phyloP scores from a whole-genome alignment of 768 basidiomycete genomes.

The Gautieria morchelliformis region DNA sequence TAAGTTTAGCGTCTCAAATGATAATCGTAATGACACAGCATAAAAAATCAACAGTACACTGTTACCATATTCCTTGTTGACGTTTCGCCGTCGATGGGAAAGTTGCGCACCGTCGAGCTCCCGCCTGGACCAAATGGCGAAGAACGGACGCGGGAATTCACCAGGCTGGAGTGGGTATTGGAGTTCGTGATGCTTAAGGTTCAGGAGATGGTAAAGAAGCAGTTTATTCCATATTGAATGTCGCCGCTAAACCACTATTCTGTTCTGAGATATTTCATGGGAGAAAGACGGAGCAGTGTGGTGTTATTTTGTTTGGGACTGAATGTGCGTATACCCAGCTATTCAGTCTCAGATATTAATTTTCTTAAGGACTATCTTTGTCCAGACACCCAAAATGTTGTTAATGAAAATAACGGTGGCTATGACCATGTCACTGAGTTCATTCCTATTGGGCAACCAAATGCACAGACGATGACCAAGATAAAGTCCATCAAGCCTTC shows the following conservation, averaged over 20 bases:
- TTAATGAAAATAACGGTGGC: conserved; percentile 51
- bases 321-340: conserved; percentile 40
- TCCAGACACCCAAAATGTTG: conserved; percentile 55
- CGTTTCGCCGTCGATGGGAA: conserved; percentile 78
- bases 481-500: conserved; percentile 53
- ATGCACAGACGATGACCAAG: conserved; percentile 53
- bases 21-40: neutral
- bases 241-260: neutral
- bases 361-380: neutral
- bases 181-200: conserved; percentile 87
- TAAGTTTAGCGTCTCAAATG: conserved; percentile 24
- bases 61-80: conserved; percentile 88
- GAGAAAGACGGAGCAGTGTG: conserved; percentile 89
- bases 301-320: conserved; percentile 82
- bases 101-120: conserved; percentile 44
- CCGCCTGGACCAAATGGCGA: conserved; percentile 45
- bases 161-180: conserved; percentile 72
- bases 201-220: conserved; percentile 70
- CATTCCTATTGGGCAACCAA: conserved; percentile 60
- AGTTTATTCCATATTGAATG: neutral
- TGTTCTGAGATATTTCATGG: conserved; percentile 70
- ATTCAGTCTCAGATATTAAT: neutral
- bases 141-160: conserved; percentile 44
- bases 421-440: conserved; percentile 70
- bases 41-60: conserved; percentile 47